A percentile compares a stretch with the other conserved stretches of the same genome.
Evolutionary conservation across 805 yeast genomes (phyloP).

Genomic region (Danielia reshetovae): DNA sequence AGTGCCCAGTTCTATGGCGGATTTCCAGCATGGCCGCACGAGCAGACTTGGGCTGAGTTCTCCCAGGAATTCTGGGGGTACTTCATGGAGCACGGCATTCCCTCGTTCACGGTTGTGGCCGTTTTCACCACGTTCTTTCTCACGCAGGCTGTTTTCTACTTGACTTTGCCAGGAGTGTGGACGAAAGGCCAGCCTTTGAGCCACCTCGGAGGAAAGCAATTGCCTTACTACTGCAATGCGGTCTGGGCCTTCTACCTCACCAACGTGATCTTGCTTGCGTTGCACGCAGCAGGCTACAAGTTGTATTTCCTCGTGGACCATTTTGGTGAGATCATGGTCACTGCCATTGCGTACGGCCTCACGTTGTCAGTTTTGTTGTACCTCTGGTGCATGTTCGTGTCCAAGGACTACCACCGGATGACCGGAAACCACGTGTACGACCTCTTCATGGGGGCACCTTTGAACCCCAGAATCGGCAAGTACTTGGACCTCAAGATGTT

Average conservation of each 20-base stretch:
- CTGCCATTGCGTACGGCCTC: slow-evolving; percentile 80
- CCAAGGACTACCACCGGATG: slow-evolving; percentile 83
- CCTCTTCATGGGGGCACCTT: slow-evolving; percentile 94
- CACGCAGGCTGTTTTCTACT: slow-evolving; percentile 70
- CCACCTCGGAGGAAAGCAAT: slow-evolving; percentile 73
- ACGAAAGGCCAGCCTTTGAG: slow-evolving; percentile 90
- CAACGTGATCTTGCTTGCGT: slow-evolving; percentile 48
- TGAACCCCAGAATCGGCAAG: slow-evolving; percentile 92
- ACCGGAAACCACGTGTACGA: slow-evolving; percentile 90
- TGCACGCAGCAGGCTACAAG: slow-evolving; percentile 77
- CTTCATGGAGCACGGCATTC: slow-evolving; percentile 52
- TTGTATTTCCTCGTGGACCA: slow-evolving; percentile 71
- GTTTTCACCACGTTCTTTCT: slow-evolving; percentile 68
- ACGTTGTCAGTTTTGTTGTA: slow-evolving; percentile 65
- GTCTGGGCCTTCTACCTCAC: slow-evolving; percentile 76
- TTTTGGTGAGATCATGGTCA: slow-evolving; percentile 90
- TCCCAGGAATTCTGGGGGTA: slow-evolving; percentile 32
- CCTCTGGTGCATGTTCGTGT: slow-evolving; percentile 56
- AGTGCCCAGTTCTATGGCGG: slow-evolving; percentile 80
- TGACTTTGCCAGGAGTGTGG: slow-evolving; percentile 88
- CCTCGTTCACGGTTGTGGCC: slow-evolving; percentile 58
- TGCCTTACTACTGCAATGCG: slow-evolving; percentile 94
- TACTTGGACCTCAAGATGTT: slow-evolving; percentile 90
- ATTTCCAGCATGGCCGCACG: slow-evolving; percentile 63
- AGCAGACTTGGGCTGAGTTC: slow-evolving; percentile 53